Base-by-base conservation (phyloP, 768 basidiomycete genomes). In the Hydnum rufescens region DNA sequence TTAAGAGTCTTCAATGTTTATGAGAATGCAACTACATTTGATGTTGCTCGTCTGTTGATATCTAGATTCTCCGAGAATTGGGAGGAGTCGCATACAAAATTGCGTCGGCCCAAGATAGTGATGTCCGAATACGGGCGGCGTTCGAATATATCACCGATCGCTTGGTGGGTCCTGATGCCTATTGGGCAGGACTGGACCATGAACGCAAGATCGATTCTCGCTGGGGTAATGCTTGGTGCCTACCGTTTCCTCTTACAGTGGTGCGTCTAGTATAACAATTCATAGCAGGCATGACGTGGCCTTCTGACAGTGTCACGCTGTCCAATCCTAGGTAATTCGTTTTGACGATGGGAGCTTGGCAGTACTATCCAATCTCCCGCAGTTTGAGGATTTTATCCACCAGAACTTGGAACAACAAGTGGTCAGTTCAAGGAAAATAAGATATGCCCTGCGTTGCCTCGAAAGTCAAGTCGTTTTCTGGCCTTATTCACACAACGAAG, bases 211-310 rank as follows among this genome's bases (percentile, higher is more conserved):
- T 67, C 0, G 68, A 72, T 52, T 68, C 66, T 2, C 71, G 68
- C 42, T 74, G 67, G 60, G 83, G 83, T 5, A 80, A 82, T 55
- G 75, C 80, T 5, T 84, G 81, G 78, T 78, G 79, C 73, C 71
- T 83, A 28, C 81, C 82, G 2, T 86, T 87, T 58, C 83, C 83
- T 0, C 80, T 82, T 0, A 75, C 78, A 0, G 65, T 82, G 51
- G 78, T 77, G 57, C 29, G 55, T 49, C 46, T 2, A 51, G 70
- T 68, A 1, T 2, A 25, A 28, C 5, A 4, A 36, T 32, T 51
- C 26, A 4, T 32, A 26, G 22, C 34, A 50, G 13, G 42, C 22
- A 4, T 47, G n/a, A n/a, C n/a, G n/a, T n/a, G n/a, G n/a, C n/a
- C n/a, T n/a, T n/a, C n/a, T n/a, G n/a, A n/a, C n/a, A n/a, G n/a